phyloP scores from a whole-genome alignment of 2,329 filamentous ascomycete genomes.

The Phoma sp. region DNA sequence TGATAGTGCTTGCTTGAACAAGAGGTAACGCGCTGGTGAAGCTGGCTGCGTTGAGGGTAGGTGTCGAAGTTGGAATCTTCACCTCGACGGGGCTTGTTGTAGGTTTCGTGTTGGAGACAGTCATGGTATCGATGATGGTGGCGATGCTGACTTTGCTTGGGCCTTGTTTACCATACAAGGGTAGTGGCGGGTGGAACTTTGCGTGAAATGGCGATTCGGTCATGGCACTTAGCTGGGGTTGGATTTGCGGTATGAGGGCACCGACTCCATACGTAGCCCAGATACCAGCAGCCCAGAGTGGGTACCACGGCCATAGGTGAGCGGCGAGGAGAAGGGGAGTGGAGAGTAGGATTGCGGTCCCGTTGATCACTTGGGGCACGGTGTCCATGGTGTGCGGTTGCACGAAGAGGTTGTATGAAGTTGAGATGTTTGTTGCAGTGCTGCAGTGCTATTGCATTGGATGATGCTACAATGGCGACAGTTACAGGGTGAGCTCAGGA shows the following conservation, averaged over 20 bases:
- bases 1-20: too few relatives aligned
- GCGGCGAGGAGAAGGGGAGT: neutral
- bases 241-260: neutral
- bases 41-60: too few relatives aligned
- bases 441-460: neutral
- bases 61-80: too few relatives aligned
- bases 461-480: neutral
- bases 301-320: constrained; percentile 4
- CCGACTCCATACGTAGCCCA: constrained; percentile 1
- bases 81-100: too few relatives aligned
- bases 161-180: neutral
- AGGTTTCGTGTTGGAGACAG: too few relatives aligned
- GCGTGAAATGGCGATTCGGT: neutral
- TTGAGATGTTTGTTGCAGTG: neutral
- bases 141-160: too few relatives aligned
- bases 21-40: too few relatives aligned
- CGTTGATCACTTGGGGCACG: neutral
- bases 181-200: neutral
- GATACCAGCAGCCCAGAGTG: constrained; percentile 5
- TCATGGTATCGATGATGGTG: too few relatives aligned
- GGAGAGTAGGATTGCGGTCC: neutral
- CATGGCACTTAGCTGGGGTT: neutral
- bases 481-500: neutral
- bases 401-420: neutral
- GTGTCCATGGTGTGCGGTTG: neutral